These are phyloP conservation scores for Zalaria obscura DNA, from an alignment of 2,329 filamentous ascomycete genomes.

Conservation along the genomic window DNA sequence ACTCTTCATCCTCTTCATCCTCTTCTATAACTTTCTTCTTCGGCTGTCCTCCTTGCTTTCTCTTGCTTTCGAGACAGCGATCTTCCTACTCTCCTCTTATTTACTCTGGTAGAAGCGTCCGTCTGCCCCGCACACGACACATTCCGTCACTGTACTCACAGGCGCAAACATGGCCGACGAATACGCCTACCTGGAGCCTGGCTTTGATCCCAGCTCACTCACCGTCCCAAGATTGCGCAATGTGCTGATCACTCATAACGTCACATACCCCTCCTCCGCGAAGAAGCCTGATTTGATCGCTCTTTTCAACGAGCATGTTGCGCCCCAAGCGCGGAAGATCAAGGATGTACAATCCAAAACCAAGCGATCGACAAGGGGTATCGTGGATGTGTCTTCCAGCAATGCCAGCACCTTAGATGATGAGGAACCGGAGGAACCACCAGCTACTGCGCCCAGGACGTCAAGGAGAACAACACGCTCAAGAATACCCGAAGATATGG, in stretches of 20 bases:
- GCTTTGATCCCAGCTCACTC: slow-evolving; percentile 70
- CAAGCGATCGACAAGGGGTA: slow-evolving; percentile 77
- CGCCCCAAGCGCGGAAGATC: slow-evolving; percentile 65
- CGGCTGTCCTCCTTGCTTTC: too few species aligned
- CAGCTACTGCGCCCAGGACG: slow-evolving; percentile 14
- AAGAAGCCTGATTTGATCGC: slow-evolving; percentile 84
- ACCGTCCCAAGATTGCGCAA: slow-evolving; percentile 82
- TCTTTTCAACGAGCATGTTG: slow-evolving; percentile 65
- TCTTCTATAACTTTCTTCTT: too few species aligned
- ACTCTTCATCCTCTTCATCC: too few species aligned
- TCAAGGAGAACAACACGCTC: slow-evolving; percentile 11
- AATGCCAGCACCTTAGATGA: slow-evolving; percentile 49
- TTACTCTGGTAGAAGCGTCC: too few species aligned
- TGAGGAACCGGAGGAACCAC: slow-evolving; percentile 41
- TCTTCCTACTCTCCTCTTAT: too few species aligned
- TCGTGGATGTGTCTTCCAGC: slow-evolving; percentile 51
- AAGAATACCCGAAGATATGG: slow-evolving; percentile 36
- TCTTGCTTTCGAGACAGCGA: too few species aligned
- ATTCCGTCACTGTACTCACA: background rate
- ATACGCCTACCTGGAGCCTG: slow-evolving; percentile 70
- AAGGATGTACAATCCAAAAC: slow-evolving; percentile 61
- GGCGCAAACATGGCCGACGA: slow-evolving; percentile 27
- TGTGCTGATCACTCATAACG: slow-evolving; percentile 78
- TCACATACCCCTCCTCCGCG: slow-evolving; percentile 73
- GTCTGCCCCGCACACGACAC: too few species aligned